Evolutionary conservation across 2,329 filamentous ascomycete species (phyloP).

Genomic region (Penicillium decumbens): DNA sequence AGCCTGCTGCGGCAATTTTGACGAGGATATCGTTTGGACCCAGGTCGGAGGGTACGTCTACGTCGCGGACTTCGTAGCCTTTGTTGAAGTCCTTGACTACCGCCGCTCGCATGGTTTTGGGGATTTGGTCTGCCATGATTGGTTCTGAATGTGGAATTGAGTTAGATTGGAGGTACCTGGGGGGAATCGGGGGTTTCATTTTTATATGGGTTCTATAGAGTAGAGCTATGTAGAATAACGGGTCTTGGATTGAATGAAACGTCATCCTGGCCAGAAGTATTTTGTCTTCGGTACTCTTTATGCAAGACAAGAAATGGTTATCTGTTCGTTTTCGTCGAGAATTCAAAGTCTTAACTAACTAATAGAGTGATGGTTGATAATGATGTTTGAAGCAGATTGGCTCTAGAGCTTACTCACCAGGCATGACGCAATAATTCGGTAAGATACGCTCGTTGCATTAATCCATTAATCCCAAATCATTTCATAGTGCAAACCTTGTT

Average conservation of each 20-base stretch:
- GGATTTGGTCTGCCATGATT: conserved; percentile 9
- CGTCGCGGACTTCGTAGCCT: conserved; percentile 18
- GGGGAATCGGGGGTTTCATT: background rate
- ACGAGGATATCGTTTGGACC: conserved; percentile 16
- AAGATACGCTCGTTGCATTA: background rate
- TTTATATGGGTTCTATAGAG: background rate
- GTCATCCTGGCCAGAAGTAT: background rate
- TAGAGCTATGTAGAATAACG: background rate
- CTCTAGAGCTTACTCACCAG: background rate
- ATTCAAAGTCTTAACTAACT: background rate
- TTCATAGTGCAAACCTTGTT: background rate
- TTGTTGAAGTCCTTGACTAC: conserved; percentile 18
- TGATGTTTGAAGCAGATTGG: background rate
- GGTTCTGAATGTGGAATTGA: background rate
- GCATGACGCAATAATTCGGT: background rate
- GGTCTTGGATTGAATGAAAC: background rate
- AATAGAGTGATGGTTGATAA: background rate
- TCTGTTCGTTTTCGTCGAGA: background rate
- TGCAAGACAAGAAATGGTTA: background rate
- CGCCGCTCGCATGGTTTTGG: conserved; percentile 11
- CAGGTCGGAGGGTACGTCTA: conserved; percentile 11
- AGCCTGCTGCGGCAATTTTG: conserved; percentile 13
- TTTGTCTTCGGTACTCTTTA: background rate
- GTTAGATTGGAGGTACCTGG: background rate
- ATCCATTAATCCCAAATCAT: background rate